Evolutionary conservation across 805 yeast genomes (phyloP).

Genomic region (Candida lessepsii): DNA sequence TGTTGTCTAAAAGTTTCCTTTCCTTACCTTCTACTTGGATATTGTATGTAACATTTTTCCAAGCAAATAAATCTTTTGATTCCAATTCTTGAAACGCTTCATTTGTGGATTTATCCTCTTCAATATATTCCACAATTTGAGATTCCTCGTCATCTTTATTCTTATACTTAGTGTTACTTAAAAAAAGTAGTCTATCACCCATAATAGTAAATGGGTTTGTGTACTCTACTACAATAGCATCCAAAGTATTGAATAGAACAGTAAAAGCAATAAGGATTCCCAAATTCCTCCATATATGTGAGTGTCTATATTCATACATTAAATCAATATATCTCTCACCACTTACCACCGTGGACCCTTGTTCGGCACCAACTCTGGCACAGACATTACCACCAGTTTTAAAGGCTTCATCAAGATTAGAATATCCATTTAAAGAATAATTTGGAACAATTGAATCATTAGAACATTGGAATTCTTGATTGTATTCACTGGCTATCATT

Average conservation of each 20-base stretch:
- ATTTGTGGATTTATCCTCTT: not conserved
- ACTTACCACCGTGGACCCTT: conserved; percentile 52
- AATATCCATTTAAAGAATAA: conserved; percentile 34
- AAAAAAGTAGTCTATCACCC: conserved; percentile 27
- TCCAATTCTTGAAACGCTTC: conserved; percentile 26
- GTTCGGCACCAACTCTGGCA: conserved; percentile 53
- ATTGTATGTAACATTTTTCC: conserved; percentile 34
- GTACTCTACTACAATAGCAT: conserved; percentile 16
- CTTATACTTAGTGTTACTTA: conserved; percentile 20
- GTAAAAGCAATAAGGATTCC: conserved; percentile 60
- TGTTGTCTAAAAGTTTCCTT: conserved; percentile 35
- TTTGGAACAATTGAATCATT: conserved; percentile 42
- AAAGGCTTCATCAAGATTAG: conserved; percentile 22
- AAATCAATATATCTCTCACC: conserved; percentile 57
- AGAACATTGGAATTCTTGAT: conserved; percentile 43
- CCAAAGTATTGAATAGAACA: conserved; percentile 32
- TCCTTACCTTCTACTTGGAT: conserved; percentile 35
- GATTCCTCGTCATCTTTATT: conserved; percentile 15
- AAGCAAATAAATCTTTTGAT: conserved; percentile 32
- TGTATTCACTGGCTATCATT: conserved; percentile 63
- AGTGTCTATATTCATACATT: conserved; percentile 50
- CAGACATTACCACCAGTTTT: conserved; percentile 42
- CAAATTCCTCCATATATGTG: conserved; percentile 76
- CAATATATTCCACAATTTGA: not conserved
- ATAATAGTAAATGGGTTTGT: conserved; percentile 26